Evolutionary conservation across 2,329 filamentous ascomycete species (phyloP).

Genomic region (Colletotrichum sp.): DNA sequence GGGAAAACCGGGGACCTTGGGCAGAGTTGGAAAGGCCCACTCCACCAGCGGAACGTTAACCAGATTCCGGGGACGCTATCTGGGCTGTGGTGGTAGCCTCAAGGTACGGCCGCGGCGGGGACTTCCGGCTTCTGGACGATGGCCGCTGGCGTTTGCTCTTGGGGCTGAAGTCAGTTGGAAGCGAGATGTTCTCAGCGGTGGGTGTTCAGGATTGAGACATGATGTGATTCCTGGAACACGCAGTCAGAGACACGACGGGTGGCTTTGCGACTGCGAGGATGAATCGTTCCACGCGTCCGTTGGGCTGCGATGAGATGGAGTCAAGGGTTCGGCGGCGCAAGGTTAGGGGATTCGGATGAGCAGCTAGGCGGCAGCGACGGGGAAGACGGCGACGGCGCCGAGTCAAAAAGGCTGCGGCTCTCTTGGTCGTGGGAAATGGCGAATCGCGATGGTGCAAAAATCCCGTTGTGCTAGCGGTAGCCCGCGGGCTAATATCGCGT

Average conservation of each 20-base stretch:
- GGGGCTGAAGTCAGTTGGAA: not conserved
- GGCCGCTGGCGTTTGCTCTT: not conserved
- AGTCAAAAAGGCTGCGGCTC: not conserved
- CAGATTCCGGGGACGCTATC: conserved; percentile 7
- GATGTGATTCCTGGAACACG: not conserved
- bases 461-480: not conserved
- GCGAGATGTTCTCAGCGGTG: not conserved
- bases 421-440: not conserved
- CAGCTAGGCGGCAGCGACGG: not conserved
- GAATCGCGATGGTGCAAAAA: not conserved
- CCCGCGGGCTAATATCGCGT: not conserved
- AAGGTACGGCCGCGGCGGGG: not conserved
- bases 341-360: not conserved
- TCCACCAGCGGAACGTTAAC: not conserved
- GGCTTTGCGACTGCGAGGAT: not conserved
- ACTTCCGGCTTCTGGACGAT: not conserved
- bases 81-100: not conserved
- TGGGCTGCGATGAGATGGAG: not conserved
- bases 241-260: not conserved
- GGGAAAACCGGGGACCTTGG: not conserved
- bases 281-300: not conserved
- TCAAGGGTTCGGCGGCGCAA: not conserved
- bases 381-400: not conserved
- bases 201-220: not conserved
- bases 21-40: not conserved